A percentile compares a stretch with the other conserved stretches of the same genome.
These are phyloP conservation scores for Yamadazyma kitorensis DNA, from an alignment of 805 yeast species.

Conservation along the genomic window DNA sequence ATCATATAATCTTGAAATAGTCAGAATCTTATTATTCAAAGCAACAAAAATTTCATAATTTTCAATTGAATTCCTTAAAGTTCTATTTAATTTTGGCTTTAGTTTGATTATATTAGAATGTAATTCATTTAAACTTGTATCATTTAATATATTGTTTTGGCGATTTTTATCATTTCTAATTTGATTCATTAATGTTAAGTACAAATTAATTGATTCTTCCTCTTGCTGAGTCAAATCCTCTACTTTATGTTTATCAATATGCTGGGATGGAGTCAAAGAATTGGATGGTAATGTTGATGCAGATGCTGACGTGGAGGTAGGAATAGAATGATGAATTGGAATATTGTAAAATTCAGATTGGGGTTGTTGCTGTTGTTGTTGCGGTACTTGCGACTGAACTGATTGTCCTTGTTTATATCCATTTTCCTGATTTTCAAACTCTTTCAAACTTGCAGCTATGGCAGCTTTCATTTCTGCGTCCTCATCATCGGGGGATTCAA, in stretches of 20 bases:
- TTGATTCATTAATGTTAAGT: conserved; percentile 62
- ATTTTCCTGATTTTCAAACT: conserved; percentile 46
- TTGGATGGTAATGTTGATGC: conserved; percentile 4
- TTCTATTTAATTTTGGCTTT: conserved; percentile 66
- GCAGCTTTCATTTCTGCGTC: conserved; percentile 88
- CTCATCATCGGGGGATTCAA: conserved; percentile 54
- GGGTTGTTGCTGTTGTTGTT: conserved; percentile 13
- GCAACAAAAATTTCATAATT: conserved; percentile 67
- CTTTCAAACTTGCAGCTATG: conserved; percentile 84
- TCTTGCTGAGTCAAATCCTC: conserved; percentile 54
- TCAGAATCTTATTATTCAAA: conserved; percentile 73
- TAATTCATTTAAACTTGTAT: conserved; percentile 52
- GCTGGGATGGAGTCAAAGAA: conserved; percentile 6
- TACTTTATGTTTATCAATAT: conserved; percentile 10
- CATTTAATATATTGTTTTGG: conserved; percentile 38
- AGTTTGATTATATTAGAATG: conserved; percentile 58
- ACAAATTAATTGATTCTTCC: conserved; percentile 65
- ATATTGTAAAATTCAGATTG: conserved; percentile 27
- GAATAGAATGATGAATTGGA: conserved; percentile 5
- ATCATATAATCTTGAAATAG: conserved; percentile 75
- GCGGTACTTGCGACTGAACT: conserved; percentile 4
- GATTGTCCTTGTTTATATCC: conserved; percentile 6
- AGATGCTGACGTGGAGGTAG: conserved; percentile 1
- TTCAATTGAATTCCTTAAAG: conserved; percentile 54
- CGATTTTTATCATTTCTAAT: conserved; percentile 45